Conservation (phyloP, 257 asterid species). For the Hygrophila difformis region DNA sequence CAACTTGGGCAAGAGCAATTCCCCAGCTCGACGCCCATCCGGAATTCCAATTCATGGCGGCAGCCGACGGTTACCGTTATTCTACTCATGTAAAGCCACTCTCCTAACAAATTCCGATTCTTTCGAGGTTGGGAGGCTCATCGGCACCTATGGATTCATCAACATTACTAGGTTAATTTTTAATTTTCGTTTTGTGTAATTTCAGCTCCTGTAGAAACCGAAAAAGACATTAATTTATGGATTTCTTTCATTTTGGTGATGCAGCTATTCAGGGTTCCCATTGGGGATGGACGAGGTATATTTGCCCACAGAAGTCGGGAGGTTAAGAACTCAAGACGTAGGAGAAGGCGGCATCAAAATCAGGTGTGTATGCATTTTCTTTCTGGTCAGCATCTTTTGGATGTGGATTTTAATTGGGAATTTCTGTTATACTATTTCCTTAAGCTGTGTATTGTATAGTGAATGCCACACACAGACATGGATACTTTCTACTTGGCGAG, state of each 20-base stretch:
- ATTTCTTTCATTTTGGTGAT: constrained; percentile 2
- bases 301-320: constrained; percentile 35
- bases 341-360: constrained; percentile 82
- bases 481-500: no score
- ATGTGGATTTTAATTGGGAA: no score
- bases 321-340: constrained; percentile 65
- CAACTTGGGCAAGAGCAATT: constrained; percentile 1
- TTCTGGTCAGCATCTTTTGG: no score
- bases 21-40: no score
- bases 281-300: constrained; percentile 36
- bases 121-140: constrained; percentile 75
- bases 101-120: constrained; percentile 57
- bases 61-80: no score
- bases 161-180: constrained; percentile 58
- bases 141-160: constrained; percentile 91
- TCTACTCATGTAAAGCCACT: constrained; percentile 49
- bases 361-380: constrained; percentile 37
- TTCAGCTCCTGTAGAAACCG: neutral
- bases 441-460: no score
- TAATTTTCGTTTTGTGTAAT: neutral
- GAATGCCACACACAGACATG: no score
- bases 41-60: no score
- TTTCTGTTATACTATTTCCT: no score
- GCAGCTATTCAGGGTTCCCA: constrained; percentile 69
- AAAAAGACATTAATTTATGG: neutral